Base-by-base conservation (phyloP, 305 asterid species). In the Caryopteris hybrid region DNA sequence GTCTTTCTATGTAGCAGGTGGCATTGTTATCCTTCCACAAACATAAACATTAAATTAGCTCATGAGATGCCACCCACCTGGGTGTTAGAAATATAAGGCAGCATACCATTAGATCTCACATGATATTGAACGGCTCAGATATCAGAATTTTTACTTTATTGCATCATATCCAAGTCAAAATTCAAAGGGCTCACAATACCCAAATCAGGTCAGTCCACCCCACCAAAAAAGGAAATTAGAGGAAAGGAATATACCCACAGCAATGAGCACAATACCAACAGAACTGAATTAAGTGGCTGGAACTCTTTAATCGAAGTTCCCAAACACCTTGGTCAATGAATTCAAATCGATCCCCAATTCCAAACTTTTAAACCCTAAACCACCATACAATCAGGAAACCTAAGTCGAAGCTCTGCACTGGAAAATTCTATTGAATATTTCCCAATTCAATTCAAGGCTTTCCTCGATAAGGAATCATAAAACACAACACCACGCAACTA, bases 371-470 rank as follows among this genome's bases (percentile, higher is more conserved):
- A 70, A 64, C 63, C 78, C 74, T 64, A 61, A 67, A 43, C 33
- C 68, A 54, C 45, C 43, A 47, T 18, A 47, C 52, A 64, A 52
- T 69, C 46, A 36, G 25, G 17, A 57, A 68, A 68, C 74, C 72
- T 53, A 55, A 9, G n/a, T 9, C 68, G 14, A 64, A 17, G 50
- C 57, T 50, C 65, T 31, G 58, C 60, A 25, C 8, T 9, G 29
- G 2, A 38, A 23, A 36, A 5, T 41, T n/a, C 39, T 20, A 42
- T 6, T 21, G n/a, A 45, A 60, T 54, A 56, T 61, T 39, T 56
- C 34, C 67, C 14, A 60, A 62, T 63, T 25, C 55, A 46, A 41
- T 62, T 43, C 20, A 68, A 70, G 43, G 53, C 34, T 41, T 22
- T 25, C 54, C 70, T 18, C 48, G 39, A 14, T 39, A 13, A 31